Base-by-base conservation (phyloP, 495 filamentous ascomycete genomes). In the Tuber microsphaerosporum region DNA sequence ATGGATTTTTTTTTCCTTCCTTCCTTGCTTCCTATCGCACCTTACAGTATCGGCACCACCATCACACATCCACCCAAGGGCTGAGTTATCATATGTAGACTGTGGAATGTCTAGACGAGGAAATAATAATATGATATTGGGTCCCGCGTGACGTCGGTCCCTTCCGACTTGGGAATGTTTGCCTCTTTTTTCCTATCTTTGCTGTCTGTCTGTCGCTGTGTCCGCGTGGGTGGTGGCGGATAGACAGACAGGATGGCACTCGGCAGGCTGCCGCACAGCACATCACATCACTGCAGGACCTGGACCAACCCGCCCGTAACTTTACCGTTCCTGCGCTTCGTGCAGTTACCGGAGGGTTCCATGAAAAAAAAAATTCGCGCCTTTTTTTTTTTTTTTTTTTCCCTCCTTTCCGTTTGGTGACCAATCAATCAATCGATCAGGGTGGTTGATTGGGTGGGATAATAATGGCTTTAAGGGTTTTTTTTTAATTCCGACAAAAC, bases 251-350 rank as follows among this genome's bases (percentile, higher is more conserved):
- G 39, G 39, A 31, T 12, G 56, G 56, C 56, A 65, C 26, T 31
- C 56, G 26, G 56, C 16, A 17, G 56, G 34, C 26, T 34, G 17
- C 56, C 56, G 56, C 56, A 19, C 56, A 65, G 26, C 56, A 34
- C 56, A 65, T 65, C 56, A 65, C 56, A 65, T 65, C 56, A 9
- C 51, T 61, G 51, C 51, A 61, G n/a, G 51, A 61, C 51, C n/a
- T 37, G 51, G 51, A 61, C 51, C n/a, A 26, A n/a, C 48, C 48
- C 48, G 48, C 20, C 48, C 48, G 22, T 56, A 37, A 22, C 46
- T 51, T n/a, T 61, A 61, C 26, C 56, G 56, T 61, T 26, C 56
- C 56, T 61, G 56, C 56, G 12, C 56, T 31, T 26, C 3, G 39
- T 41, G 39, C 39, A 41, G 39, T 41, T 41, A 41, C 5, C 39